Conservation (phyloP, 2,329 filamentous ascomycete species). For the Sordariomycetes sp. region DNA sequence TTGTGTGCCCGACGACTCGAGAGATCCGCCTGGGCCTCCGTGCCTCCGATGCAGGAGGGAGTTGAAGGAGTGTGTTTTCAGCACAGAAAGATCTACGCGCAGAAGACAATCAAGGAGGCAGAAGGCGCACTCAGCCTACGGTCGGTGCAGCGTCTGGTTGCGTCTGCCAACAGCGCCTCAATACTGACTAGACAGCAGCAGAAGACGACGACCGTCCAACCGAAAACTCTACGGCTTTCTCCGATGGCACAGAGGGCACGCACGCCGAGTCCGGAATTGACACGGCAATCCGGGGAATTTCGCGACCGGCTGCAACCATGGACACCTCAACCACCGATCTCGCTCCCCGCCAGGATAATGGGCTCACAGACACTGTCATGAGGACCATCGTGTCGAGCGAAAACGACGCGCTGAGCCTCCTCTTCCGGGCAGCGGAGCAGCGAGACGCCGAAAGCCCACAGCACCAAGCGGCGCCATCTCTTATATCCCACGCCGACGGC, state of each 20-base stretch:
- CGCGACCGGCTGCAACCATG: not conserved
- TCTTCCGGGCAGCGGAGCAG: slow-evolving; percentile 31
- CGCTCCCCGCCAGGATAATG: not conserved
- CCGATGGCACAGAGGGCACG: too few relatives aligned
- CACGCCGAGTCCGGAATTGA: not conserved
- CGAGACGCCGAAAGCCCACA: not conserved
- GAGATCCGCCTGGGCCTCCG: not conserved
- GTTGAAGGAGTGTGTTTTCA: not conserved
- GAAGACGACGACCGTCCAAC: not conserved
- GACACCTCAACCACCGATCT: too few relatives aligned
- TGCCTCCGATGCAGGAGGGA: not conserved
- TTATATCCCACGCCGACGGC: not conserved
- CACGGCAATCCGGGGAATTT: too few relatives aligned
- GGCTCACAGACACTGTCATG: slow-evolving; percentile 18
- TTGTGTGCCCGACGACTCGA: not conserved
- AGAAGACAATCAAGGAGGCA: not conserved
- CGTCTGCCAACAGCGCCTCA: not conserved
- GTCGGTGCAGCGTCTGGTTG: not conserved
- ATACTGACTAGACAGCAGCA: not conserved
- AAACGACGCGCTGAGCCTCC: slow-evolving; percentile 39
- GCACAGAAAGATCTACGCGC: not conserved
- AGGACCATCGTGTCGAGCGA: slow-evolving; percentile 39
- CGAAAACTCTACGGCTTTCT: not conserved
- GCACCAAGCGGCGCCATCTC: not conserved
- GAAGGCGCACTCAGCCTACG: not conserved